These are phyloP conservation scores for Gentiana macrophylla DNA, from an alignment of 257 asterid genomes.

Conservation along the genomic window DNA sequence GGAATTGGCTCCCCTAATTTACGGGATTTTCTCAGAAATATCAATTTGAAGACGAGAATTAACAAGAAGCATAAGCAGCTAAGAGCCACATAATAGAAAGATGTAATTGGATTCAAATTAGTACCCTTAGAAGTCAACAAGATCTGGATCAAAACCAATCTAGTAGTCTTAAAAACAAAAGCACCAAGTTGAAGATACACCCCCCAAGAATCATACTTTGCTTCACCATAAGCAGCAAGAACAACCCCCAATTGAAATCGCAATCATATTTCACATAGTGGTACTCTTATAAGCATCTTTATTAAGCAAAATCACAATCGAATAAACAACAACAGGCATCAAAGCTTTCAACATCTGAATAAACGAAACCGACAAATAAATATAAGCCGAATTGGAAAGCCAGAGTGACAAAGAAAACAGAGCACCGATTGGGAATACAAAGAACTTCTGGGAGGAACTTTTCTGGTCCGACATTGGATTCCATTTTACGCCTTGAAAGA, in stretches of 20 bases:
- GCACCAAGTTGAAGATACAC: no score
- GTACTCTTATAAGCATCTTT: constrained; percentile 34
- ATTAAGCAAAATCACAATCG: constrained; percentile 40
- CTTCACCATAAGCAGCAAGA: constrained; percentile 78
- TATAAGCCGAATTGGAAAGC: constrained; percentile 72
- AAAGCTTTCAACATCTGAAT: constrained; percentile 74
- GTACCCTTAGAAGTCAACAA: no score
- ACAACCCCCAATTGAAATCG: constrained; percentile 62
- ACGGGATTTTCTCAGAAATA: constrained; percentile 2
- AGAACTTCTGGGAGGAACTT: neutral
- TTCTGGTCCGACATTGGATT: constrained; percentile 13
- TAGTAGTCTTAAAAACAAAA: no score
- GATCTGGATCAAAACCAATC: no score
- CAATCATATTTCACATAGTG: constrained; percentile 57
- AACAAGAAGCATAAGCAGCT: no score
- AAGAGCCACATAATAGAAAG: no score
- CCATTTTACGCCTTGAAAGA: constrained; percentile 13
- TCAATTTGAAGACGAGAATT: neutral
- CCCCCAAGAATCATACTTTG: constrained; percentile 64
- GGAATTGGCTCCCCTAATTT: constrained; percentile 5
- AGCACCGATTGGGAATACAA: constrained; percentile 67
- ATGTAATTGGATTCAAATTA: no score
- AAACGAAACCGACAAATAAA: constrained; percentile 62
- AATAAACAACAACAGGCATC: constrained; percentile 72
- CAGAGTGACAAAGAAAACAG: constrained; percentile 60